Conservation (phyloP, 2,329 filamentous ascomycete genomes). For the Talaromyces sp. region DNA sequence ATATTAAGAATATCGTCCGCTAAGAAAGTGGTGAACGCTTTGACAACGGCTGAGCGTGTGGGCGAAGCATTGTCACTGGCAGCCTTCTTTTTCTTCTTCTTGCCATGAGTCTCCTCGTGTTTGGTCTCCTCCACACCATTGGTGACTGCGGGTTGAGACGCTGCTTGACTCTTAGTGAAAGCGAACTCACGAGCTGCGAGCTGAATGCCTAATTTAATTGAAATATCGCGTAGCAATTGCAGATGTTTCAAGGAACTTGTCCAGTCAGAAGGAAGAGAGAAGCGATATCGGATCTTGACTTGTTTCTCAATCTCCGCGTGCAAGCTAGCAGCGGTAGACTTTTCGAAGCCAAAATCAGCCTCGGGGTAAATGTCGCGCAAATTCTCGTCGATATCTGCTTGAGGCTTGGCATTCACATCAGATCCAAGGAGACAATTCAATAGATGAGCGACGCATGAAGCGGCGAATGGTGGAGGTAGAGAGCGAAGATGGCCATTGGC, state of each 20-base stretch:
- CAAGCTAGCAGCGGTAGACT: conserved; percentile 70
- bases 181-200: conserved; percentile 72
- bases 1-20: conserved; percentile 87
- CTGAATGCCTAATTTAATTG: conserved; percentile 85
- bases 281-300: conserved; percentile 70
- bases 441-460: conserved; percentile 76
- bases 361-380: conserved; percentile 75
- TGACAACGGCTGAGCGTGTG: conserved; percentile 40
- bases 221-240: conserved; percentile 84
- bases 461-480: conserved; percentile 73
- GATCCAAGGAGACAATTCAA: conserved; percentile 88
- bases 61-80: conserved; percentile 46
- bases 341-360: conserved; percentile 74
- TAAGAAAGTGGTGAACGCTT: conserved; percentile 62
- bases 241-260: conserved; percentile 63
- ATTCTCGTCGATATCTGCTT: conserved; percentile 69
- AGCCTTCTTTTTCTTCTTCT: conserved; percentile 59
- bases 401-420: conserved; percentile 70
- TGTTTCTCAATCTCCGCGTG: conserved; percentile 67
- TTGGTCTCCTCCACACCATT: conserved; percentile 36
- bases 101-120: conserved; percentile 27
- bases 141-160: conserved; percentile 32
- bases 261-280: conserved; percentile 67
- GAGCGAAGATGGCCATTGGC: conserved; percentile 73
- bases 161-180: conserved; percentile 53